phyloP scores from a whole-genome alignment of 805 yeast genomes.

The Sugiyamaella smithiae region DNA sequence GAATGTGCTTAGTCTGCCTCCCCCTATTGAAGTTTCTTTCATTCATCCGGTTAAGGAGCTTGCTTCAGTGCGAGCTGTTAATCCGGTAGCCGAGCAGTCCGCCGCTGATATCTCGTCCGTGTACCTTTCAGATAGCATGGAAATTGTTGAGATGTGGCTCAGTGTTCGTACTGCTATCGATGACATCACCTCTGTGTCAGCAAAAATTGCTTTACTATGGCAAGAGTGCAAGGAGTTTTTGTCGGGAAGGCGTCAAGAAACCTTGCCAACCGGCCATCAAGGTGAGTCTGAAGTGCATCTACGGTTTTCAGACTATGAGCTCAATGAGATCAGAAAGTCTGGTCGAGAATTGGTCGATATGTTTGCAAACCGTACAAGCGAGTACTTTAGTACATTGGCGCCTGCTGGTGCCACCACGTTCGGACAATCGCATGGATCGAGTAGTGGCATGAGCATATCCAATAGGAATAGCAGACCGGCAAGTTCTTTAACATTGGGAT shows the following conservation, averaged over 20 bases:
- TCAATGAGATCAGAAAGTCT: conserved; percentile 39
- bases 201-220: conserved; percentile 51
- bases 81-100: conserved; percentile 17
- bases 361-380: conserved; percentile 27
- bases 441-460: conserved; percentile 1
- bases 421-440: not conserved
- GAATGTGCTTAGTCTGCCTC: conserved; percentile 25
- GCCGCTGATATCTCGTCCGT: conserved; percentile 6
- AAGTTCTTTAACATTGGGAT: not conserved
- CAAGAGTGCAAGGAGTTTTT: conserved; percentile 53
- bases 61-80: conserved; percentile 15
- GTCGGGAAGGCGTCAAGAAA: conserved; percentile 45
- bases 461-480: conserved; percentile 1
- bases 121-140: conserved; percentile 48
- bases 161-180: conserved; percentile 42
- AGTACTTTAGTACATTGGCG: conserved; percentile 25
- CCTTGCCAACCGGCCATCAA: conserved; percentile 42
- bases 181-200: conserved; percentile 40
- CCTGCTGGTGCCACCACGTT: not conserved
- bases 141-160: conserved; percentile 61
- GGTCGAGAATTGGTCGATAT: conserved; percentile 39
- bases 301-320: conserved; percentile 44
- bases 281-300: conserved; percentile 40
- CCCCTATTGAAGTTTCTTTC: conserved; percentile 30
- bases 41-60: conserved; percentile 19